Percentiles rank a stretch among this genome's conserved stretches.
Evolutionary conservation across 2,329 filamentous ascomycete genomes (phyloP).

Genomic region (Phialophora verrucosa): DNA sequence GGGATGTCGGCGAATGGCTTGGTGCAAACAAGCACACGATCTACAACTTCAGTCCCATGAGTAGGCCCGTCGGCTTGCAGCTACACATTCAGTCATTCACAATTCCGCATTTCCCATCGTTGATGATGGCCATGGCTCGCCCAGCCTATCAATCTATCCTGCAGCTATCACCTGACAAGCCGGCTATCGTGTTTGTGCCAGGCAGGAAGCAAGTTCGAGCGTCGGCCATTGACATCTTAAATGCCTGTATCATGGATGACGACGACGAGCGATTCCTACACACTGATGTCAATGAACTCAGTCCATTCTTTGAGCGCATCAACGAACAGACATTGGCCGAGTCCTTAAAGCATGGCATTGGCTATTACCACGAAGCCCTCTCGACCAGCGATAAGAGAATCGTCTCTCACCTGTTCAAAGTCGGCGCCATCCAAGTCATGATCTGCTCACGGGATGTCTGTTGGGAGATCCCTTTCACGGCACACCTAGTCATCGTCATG

Average conservation of each 20-base stretch:
- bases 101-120: conserved; percentile 93
- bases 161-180: conserved; percentile 86
- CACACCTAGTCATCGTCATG: conserved; percentile 94
- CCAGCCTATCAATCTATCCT: conserved; percentile 88
- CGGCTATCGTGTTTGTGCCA: conserved; percentile 88
- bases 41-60: conserved; percentile 96
- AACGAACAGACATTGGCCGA: conserved; percentile 87
- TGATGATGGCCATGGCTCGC: conserved; percentile 98
- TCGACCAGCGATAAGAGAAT: conserved; percentile 89
- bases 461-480: conserved; percentile 89
- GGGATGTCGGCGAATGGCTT: conserved; percentile 96
- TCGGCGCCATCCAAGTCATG: conserved; percentile 87
- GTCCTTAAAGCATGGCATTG: conserved; percentile 89
- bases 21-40: conserved; percentile 97
- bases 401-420: conserved; percentile 86
- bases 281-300: conserved; percentile 79
- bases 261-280: conserved; percentile 94
- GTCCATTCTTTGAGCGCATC: conserved; percentile 78
- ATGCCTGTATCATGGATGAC: conserved; percentile 85
- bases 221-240: conserved; percentile 83
- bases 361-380: conserved; percentile 95
- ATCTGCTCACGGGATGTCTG: conserved; percentile 85
- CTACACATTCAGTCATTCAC: conserved; percentile 94
- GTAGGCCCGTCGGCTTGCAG: conserved; percentile 86
- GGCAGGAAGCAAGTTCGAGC: conserved; percentile 89